These are phyloP conservation scores for Echinochloa phyllopogon DNA, from an alignment of 176 grass and related monocot species.

Conservation along the genomic window DNA sequence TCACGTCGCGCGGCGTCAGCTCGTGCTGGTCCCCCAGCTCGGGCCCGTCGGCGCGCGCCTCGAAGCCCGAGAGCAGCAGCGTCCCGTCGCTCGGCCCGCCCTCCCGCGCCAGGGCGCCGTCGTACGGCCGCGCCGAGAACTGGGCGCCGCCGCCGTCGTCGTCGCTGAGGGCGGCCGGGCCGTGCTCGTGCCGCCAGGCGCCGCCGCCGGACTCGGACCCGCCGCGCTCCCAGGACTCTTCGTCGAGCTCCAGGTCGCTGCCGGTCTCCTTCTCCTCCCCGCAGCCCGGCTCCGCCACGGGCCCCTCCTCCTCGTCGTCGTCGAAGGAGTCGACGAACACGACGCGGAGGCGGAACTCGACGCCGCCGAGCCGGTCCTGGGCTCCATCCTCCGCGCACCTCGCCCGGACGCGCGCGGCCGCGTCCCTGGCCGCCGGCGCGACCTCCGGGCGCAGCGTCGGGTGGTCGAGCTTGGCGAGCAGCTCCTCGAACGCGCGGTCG, in stretches of 20 bases:
- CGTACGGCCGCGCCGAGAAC: conserved; percentile 26
- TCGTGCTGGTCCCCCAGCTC: conserved; percentile 24
- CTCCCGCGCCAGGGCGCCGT: neutral
- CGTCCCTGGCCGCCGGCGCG: neutral
- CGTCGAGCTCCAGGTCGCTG: conserved; percentile 38
- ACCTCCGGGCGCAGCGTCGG: conserved; percentile 31
- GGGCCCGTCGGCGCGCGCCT: conserved; percentile 22
- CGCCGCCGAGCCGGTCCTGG: neutral
- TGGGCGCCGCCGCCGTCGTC: neutral
- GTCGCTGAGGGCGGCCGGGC: neutral
- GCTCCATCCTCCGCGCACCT: neutral
- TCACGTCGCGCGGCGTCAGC: conserved; percentile 16
- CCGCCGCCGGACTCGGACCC: neutral
- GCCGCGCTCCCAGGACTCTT: neutral
- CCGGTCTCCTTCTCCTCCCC: conserved; percentile 38
- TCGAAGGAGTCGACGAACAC: neutral
- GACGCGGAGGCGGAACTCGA: conserved; percentile 28
- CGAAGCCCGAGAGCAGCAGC: conserved; percentile 18
- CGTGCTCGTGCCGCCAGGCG: neutral
- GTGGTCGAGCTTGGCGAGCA: conserved; percentile 15
- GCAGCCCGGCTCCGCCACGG: neutral
- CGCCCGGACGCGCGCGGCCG: conserved; percentile 4
- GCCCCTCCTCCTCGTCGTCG: neutral
- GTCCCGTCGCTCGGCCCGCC: neutral
- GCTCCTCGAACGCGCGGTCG: neutral